Evolutionary conservation across 768 basidiomycete species (phyloP).

Genomic region (Collybia sp.): DNA sequence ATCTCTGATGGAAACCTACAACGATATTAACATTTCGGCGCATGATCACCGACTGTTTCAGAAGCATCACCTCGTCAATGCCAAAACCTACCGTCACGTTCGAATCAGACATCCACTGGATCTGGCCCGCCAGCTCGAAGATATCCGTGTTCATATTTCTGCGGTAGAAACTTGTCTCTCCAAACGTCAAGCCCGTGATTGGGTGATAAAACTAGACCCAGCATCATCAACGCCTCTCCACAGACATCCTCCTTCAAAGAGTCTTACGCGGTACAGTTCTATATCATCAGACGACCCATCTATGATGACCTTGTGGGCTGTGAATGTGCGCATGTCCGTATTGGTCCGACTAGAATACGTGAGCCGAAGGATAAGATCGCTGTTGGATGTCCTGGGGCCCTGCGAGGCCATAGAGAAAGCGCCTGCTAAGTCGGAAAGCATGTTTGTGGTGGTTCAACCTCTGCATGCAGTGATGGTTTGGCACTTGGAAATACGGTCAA

Average conservation of each 20-base stretch:
- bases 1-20: conserved; percentile 34
- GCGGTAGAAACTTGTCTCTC: conserved; percentile 43
- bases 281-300: conserved; percentile 16
- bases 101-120: conserved; percentile 45
- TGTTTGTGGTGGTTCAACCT: not conserved
- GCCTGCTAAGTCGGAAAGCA: not conserved
- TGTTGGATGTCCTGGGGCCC: too few species aligned
- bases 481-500: too few species aligned
- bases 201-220: conserved; percentile 39
- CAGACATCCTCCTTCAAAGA: not conserved
- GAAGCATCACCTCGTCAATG: conserved; percentile 32
- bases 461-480: too few species aligned
- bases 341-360: conserved; percentile 20
- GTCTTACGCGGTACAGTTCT: conserved; percentile 39
- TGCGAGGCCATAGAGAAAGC: conserved; percentile 19
- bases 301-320: conserved; percentile 28
- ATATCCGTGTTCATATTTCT: conserved; percentile 36
- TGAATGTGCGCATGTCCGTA: conserved; percentile 40
- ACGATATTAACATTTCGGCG: not conserved
- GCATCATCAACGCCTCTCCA: too few species aligned
- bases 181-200: conserved; percentile 32
- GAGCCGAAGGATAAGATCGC: conserved; percentile 34
- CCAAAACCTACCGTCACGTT: conserved; percentile 47
- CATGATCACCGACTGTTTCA: not conserved
- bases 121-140: conserved; percentile 49